Evolutionary conservation across 2,329 filamentous ascomycete genomes (phyloP), one percentile per base, ranked within the genome.

Genomic region (Aureobasidium sp.): DNA sequence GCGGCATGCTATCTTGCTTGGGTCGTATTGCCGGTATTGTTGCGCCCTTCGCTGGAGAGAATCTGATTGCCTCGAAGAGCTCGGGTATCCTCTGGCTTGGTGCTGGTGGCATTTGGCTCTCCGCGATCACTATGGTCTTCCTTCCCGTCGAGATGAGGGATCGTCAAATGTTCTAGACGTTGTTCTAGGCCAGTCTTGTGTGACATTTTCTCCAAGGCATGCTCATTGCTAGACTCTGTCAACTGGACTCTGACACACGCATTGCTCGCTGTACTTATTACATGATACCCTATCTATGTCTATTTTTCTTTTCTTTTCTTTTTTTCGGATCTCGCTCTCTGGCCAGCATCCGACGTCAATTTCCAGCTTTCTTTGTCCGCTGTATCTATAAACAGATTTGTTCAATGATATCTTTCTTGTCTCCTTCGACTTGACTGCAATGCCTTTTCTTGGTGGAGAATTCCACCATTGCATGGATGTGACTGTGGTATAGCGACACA

Each of bases 1-100:
- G 79, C 66, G 83, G 84, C 0, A 64, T 84, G 13, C 81, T 82
- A 1, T 81, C 80, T 63, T 85, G 84, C 67, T 84, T 81, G 81
- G 83, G 83, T 1, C 71, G 83, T 1, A 60, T 85, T 27, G 83
- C 83, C 65, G 80, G 81, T 10, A 85, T 86, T 48, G 77, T 85
- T 17, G 82, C 80, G 41, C 83, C 83, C 0, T 67, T 85, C 41
- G 82, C 83, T 59, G 82, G 80, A 44, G 56, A 34, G 23, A 59
- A 10, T 44, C 23, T 51, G 9, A 44, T 61, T 8, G 58, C 58
- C 15, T 17, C 3, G 4, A 23, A 53, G 6, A 61, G 58, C 20
- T 39, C 46, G 1, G 58, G 58, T 26, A 61, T 61, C 10, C 44
- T 61, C n/a, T 61, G 58, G 58, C 58, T 61, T 15, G 58, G 58